Evolutionary conservation across 1,139 yeast genomes (phyloP).

Genomic region (Candida dubliniensis): DNA sequence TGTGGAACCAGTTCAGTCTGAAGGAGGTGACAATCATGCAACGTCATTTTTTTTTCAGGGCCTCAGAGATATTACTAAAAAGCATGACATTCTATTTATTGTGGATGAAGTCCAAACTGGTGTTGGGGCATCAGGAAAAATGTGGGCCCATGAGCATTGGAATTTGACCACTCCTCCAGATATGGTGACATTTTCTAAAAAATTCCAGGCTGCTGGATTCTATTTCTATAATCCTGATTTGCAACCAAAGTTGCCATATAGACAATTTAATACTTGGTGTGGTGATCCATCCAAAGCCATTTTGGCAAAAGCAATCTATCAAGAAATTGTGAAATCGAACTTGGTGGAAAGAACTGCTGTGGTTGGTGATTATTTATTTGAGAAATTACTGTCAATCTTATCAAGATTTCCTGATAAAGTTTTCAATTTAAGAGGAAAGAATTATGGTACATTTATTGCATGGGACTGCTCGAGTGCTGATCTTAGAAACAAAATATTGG

Average conservation of each 20-base stretch:
- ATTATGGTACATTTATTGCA: constrained; percentile 73
- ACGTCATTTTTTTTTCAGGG: constrained; percentile 62
- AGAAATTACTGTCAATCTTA: constrained; percentile 44
- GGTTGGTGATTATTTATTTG: constrained; percentile 61
- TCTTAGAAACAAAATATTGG: constrained; percentile 52
- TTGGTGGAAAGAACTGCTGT: constrained; percentile 51
- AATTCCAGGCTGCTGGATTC: constrained; percentile 79
- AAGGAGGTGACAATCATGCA: constrained; percentile 77
- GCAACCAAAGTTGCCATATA: constrained; percentile 62
- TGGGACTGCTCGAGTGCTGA: constrained; percentile 57
- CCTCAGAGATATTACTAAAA: constrained; percentile 59
- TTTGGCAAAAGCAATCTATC: constrained; percentile 61
- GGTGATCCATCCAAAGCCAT: constrained; percentile 75
- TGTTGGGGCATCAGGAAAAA: constrained; percentile 68
- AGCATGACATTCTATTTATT: constrained; percentile 60
- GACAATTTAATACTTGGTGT: constrained; percentile 85
- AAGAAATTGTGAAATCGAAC: constrained; percentile 54
- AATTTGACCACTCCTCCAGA: constrained; percentile 65
- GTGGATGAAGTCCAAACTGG: constrained; percentile 79
- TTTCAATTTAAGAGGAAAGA: constrained; percentile 62
- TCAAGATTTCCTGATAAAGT: constrained; percentile 45
- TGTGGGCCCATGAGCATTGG: constrained; percentile 77
- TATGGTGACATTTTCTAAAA: constrained; percentile 73
- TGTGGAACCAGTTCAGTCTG: constrained; percentile 73
- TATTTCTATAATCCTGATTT: constrained; percentile 64